These are phyloP conservation scores for Heteromeles arbutifolia DNA, from an alignment of 306 rosid species.

Conservation along the genomic window DNA sequence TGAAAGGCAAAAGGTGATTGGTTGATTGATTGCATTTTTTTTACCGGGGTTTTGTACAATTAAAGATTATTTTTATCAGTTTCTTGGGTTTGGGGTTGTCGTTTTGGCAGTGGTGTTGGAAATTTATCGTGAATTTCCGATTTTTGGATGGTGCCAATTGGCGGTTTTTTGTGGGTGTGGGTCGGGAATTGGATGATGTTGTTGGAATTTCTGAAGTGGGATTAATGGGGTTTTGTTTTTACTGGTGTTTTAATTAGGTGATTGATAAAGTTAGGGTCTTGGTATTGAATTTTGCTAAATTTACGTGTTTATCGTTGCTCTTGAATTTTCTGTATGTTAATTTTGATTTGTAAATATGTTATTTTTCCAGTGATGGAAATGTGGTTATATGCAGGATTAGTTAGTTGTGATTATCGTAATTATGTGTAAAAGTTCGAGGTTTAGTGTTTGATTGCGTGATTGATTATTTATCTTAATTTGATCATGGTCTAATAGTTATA, in stretches of 20 bases:
- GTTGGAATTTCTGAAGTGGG: slow-evolving; percentile 1
- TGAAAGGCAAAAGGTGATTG: slow-evolving; percentile 44
- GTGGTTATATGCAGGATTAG: background rate
- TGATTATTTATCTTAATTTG: background rate
- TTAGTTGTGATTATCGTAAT: background rate
- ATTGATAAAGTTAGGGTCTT: slow-evolving; percentile 13
- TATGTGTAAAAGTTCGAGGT: background rate
- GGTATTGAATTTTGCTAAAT: background rate
- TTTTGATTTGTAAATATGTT: background rate
- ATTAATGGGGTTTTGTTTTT: slow-evolving; percentile 13
- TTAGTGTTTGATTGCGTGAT: background rate
- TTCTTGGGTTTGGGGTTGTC: slow-evolving; percentile 13
- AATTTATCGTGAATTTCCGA: background rate
- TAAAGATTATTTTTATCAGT: slow-evolving; percentile 2
- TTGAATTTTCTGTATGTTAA: slow-evolving; percentile 10
- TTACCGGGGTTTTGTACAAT: background rate
- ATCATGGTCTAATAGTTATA: background rate
- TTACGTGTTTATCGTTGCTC: background rate
- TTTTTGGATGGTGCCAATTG: background rate
- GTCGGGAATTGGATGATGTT: slow-evolving; percentile 15
- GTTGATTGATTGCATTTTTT: background rate
- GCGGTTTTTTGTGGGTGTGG: background rate
- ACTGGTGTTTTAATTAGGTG: background rate
- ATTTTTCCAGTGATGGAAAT: background rate
- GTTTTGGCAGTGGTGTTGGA: background rate